A percentile compares a stretch with the other conserved stretches of the same genome.
Evolutionary conservation across 371 early-diverging fungal species (phyloP).

Genomic region (Mucor sp.): DNA sequence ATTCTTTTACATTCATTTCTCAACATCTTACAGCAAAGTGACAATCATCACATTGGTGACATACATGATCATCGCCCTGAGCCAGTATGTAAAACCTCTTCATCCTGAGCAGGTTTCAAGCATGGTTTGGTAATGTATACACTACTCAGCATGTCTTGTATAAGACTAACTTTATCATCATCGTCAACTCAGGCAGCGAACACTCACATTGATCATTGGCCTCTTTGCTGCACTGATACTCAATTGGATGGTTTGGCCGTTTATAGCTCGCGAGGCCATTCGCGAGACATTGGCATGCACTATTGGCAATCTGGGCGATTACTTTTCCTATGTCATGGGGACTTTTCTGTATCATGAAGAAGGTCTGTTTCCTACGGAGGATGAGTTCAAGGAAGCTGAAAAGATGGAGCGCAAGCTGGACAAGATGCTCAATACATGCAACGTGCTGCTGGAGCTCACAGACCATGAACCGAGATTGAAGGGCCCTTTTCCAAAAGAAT

Average conservation of each 20-base stretch:
- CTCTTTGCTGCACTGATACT: constrained; percentile 49
- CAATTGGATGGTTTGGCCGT: constrained; percentile 60
- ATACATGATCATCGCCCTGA: constrained; percentile 40
- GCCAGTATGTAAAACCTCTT: constrained; percentile 25
- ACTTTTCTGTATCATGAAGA: constrained; percentile 37
- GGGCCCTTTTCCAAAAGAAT: constrained; percentile 56
- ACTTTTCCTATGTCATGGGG: constrained; percentile 41
- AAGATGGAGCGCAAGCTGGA: constrained; percentile 38
- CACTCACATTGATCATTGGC: constrained; percentile 54
- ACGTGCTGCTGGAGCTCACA: constrained; percentile 47
- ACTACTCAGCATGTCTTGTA: not conserved
- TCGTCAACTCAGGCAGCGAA: constrained; percentile 36
- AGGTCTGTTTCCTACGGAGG: constrained; percentile 18
- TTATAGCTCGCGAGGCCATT: constrained; percentile 57
- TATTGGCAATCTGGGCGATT: constrained; percentile 41
- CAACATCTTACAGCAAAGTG: constrained; percentile 41
- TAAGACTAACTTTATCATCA: not conserved
- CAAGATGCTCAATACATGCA: constrained; percentile 31
- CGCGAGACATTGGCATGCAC: constrained; percentile 42
- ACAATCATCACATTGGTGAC: constrained; percentile 37
- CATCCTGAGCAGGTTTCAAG: constrained; percentile 25
- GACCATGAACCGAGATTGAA: constrained; percentile 60
- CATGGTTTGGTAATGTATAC: constrained; percentile 36
- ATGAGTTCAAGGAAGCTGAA: constrained; percentile 32
- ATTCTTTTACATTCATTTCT: constrained; percentile 44